These are phyloP conservation scores for Oropetium thomaeum DNA, from an alignment of 176 grass and related monocot species.

Conservation along the genomic window DNA sequence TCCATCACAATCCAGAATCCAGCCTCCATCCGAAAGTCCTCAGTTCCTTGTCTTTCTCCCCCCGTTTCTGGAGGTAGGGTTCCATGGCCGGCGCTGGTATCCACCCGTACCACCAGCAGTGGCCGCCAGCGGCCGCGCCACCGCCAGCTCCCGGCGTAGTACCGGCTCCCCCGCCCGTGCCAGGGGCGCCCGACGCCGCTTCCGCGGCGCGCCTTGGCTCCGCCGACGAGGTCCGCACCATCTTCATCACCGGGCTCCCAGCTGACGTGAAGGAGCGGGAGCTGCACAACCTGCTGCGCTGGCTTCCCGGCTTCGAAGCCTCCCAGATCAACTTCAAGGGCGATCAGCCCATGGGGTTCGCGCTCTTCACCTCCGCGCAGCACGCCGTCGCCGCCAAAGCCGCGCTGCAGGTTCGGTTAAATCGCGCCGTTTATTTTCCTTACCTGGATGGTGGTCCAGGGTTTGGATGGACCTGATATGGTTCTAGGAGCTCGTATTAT, in stretches of 20 bases:
- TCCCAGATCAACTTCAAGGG: conserved; percentile 97
- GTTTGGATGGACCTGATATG: conserved; percentile 4
- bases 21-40: neutral
- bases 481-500: neutral
- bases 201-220: neutral
- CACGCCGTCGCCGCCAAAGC: conserved; percentile 78
- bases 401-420: conserved; percentile 64
- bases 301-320: conserved; percentile 96
- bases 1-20: neutral
- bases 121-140: conserved; percentile 47
- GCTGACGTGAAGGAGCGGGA: conserved; percentile 96
- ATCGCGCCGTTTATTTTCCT: neutral
- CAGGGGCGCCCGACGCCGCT: conserved; percentile 16
- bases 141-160: conserved; percentile 29
- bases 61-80: conserved; percentile 20
- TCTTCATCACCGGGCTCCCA: conserved; percentile 93
- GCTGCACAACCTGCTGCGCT: conserved; percentile 91
- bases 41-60: neutral
- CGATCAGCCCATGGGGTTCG: conserved; percentile 97
- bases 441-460: neutral
- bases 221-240: conserved; percentile 88
- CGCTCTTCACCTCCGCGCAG: conserved; percentile 79
- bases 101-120: conserved; percentile 94
- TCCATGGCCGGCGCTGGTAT: conserved; percentile 88
- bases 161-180: conserved; percentile 41